Base-by-base conservation (phyloP, 805 yeast species). In the Hanseniaspora occidentalis region DNA sequence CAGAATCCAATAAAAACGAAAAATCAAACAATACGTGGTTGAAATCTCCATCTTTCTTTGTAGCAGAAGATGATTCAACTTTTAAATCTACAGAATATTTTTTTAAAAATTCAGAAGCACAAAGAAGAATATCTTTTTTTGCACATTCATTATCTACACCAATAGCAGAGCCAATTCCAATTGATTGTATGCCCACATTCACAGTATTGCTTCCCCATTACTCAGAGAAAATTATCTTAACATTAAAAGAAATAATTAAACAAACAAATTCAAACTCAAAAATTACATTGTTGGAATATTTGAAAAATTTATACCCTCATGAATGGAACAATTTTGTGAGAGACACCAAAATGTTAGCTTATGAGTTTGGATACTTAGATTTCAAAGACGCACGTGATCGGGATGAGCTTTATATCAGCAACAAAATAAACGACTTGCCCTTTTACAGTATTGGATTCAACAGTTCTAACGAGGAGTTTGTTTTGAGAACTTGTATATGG, bases 81-180 rank as follows among this genome's bases (percentile, higher is more conserved):
- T 67, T 74, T 48, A 74, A 69, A 47, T 69, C 75, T 3, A 52
- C 50, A 39, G 69, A 77, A 5, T 61, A 75, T 14, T 73, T 79
- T 49, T 75, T 74, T 19, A 56, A 71, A 1, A 73, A 75, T 38
- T 73, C 85, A 1, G 95, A 83, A 53, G 94, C 95, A 0, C 79
- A 78, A 52, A 65, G 95, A 50, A 68, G 96, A 47, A 73, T 85
- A 1, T 81, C 94, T 0, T 85, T 83, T 54, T 85, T 85, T 66
- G 95, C 96, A 0, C 95, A 85, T 53, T 84, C 95, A 0, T 63
- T 85, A 34, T 78, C 94, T 0, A 83, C 94, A 0, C 89, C 95
- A 1, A 79, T 85, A 65, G 81, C 84, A 1, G 85, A 78, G 35
- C 78, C 85, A 0, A 60, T 70, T 10, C 71, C 84, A 0, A 70